These are phyloP conservation scores for Sclerotinia glacialis DNA, from an alignment of 2,329 filamentous ascomycete species.

Conservation along the genomic window DNA sequence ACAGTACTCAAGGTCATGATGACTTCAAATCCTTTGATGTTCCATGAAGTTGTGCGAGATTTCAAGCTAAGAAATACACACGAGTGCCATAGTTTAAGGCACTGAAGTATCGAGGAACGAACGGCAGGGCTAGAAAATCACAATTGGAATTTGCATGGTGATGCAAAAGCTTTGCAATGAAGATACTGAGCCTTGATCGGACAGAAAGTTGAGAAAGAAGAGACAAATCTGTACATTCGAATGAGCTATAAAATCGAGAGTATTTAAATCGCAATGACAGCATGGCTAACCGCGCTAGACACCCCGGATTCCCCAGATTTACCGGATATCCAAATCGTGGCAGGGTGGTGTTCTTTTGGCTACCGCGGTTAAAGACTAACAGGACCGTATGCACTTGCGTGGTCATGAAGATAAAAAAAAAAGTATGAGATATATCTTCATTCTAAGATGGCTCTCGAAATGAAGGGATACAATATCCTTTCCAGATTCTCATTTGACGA, in stretches of 20 bases:
- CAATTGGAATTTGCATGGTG: background rate
- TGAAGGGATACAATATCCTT: background rate
- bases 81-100: background rate
- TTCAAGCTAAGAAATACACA: background rate
- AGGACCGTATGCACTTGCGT: background rate
- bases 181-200: rapidly evolving
- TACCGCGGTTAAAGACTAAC: background rate
- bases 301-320: background rate
- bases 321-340: background rate
- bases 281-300: background rate
- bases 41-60: rapidly evolving
- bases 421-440: too few relatives aligned
- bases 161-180: too few relatives aligned
- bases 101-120: too few relatives aligned
- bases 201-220: background rate
- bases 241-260: background rate
- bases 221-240: too few relatives aligned
- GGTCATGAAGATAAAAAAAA: too few relatives aligned
- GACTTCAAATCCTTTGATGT: too few relatives aligned
- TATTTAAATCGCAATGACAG: background rate
- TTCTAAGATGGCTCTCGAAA: background rate
- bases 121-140: background rate
- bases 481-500: too few relatives aligned
- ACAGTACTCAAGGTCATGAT: background rate
- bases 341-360: background rate